Evolutionary conservation across 1,139 yeast species (phyloP), one percentile per base, ranked within the genome.

Genomic region (Casaregolazyma suthepensis): DNA sequence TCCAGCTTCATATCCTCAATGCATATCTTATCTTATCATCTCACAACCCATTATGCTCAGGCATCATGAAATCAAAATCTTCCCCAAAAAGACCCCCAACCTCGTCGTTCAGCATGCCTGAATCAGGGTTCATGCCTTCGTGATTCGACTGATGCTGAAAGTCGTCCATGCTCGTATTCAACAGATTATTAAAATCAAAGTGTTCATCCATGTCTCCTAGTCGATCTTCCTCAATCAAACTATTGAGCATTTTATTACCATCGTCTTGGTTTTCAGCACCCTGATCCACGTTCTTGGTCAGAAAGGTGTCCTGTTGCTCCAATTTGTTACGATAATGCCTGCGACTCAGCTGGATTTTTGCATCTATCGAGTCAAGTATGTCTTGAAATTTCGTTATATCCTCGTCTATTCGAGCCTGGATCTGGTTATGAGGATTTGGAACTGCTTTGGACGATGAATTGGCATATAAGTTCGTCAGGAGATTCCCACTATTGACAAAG

Each of bases 81-180:
- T 63, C 67, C 7, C 66, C 67, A 54, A 64, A 65, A 42, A 64
- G 45, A 1, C 67, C 63, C 22, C 54, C 54, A 35, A 55, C 57
- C 20, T 51, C 52, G 43, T 54, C 52, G 37, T 42, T 44, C 3
- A 48, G 49, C 23, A 18, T 38, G 19, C 42, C 52, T 43, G 54
- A 54, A 17, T 48, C 47, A 46, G 45, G 15, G 29, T 48, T 10
- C 19, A 23, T 15, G 37, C 45, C 52, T n/a, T 48, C 51, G 22
- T 48, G 44, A 12, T 48, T 49, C 6, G 31, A 26, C 12, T 37
- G 45, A 7, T 31, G 52, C 40, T 49, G 43, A 12, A 31, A 45
- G 13, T 43, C 52, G 46, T 53, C 54, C n/a, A 45, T 38, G 18
- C 51, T 56, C 2, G 56, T 51, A 6, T 57, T 58, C 44, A 59